Conservation (phyloP, 2,329 filamentous ascomycete genomes). For the Sporothrix sp. region DNA sequence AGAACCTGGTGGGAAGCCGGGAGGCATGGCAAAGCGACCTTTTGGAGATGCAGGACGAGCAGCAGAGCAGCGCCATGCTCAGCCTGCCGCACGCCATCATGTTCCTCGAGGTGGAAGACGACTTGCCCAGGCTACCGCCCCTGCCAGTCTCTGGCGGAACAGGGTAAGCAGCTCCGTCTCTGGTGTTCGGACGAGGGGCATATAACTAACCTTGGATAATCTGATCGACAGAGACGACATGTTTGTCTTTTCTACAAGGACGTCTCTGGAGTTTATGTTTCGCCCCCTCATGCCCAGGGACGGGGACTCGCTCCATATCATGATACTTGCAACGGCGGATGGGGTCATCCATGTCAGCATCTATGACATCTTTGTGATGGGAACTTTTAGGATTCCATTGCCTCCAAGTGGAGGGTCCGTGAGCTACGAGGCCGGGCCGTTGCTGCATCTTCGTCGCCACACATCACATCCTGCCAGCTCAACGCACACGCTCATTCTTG, state of each 20-base stretch:
- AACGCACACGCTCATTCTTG: conserved; percentile 64
- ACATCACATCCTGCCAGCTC: conserved; percentile 63
- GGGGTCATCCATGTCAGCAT: conserved; percentile 69
- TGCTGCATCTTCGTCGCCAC: conserved; percentile 38
- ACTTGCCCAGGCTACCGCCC: conserved; percentile 66
- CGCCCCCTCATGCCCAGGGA: conserved; percentile 52
- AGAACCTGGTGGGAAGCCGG: conserved; percentile 30
- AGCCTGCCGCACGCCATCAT: conserved; percentile 65
- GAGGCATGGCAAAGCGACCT: conserved; percentile 25
- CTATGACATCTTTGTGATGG: conserved; percentile 76
- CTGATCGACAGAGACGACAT: conserved; percentile 48
- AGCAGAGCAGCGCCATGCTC: conserved; percentile 24
- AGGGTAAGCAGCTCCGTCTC: conserved; percentile 37
- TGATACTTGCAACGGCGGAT: conserved; percentile 63
- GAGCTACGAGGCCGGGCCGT: conserved; percentile 17
- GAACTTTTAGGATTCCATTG: conserved; percentile 46
- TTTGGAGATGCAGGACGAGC: conserved; percentile 21
- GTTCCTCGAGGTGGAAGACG: conserved; percentile 65
- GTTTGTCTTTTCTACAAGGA: conserved; percentile 57
- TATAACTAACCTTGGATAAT: no score
- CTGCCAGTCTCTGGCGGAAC: conserved; percentile 54
- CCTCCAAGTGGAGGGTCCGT: conserved; percentile 15
- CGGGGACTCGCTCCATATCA: conserved; percentile 66
- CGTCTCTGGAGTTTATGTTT: conserved; percentile 61
- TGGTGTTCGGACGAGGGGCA: no score